Percentiles rank a stretch among this genome's conserved stretches.
These are phyloP conservation scores for Acanthamoeba castellanii DNA, from an alignment of 208 protist species.

Conservation along the genomic window DNA sequence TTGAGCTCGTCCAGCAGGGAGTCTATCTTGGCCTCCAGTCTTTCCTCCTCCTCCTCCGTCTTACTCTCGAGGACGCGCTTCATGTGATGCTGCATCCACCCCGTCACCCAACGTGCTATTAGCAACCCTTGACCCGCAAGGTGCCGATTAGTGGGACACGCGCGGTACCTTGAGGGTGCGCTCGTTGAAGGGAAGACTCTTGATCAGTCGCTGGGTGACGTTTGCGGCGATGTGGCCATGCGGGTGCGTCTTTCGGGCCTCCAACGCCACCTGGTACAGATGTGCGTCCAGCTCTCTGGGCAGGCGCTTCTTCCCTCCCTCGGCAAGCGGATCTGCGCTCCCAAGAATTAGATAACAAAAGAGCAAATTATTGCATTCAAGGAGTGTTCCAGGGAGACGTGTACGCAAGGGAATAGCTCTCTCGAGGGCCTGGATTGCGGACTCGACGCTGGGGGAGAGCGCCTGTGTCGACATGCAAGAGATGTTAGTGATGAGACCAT, in stretches of 20 bases:
- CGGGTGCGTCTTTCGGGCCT: slow-evolving; percentile 12
- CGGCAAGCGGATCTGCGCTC: background rate
- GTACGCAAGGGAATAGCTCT: background rate
- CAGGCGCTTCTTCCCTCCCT: background rate
- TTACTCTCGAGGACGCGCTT: background rate
- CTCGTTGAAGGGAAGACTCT: slow-evolving; percentile 23
- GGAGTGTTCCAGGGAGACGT: background rate
- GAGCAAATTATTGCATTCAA: background rate
- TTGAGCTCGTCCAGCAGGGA: background rate
- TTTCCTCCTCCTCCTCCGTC: background rate
- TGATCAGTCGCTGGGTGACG: background rate
- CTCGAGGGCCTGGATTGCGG: slow-evolving; percentile 3
- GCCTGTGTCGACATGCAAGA: background rate
- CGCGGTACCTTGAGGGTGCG: slow-evolving; percentile 26
- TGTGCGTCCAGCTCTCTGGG: background rate
- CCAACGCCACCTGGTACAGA: background rate
- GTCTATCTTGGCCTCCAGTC: background rate
- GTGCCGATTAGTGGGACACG: too few relatives aligned
- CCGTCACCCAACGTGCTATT: background rate
- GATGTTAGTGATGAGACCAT: background rate
- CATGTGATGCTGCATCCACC: background rate
- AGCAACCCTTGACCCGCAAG: background rate
- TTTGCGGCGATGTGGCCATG: background rate
- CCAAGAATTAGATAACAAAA: too few relatives aligned
- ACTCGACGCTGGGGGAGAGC: background rate